Conservation (phyloP, 2,329 filamentous ascomycete genomes). For the Alternaria hordeiaustralica region DNA sequence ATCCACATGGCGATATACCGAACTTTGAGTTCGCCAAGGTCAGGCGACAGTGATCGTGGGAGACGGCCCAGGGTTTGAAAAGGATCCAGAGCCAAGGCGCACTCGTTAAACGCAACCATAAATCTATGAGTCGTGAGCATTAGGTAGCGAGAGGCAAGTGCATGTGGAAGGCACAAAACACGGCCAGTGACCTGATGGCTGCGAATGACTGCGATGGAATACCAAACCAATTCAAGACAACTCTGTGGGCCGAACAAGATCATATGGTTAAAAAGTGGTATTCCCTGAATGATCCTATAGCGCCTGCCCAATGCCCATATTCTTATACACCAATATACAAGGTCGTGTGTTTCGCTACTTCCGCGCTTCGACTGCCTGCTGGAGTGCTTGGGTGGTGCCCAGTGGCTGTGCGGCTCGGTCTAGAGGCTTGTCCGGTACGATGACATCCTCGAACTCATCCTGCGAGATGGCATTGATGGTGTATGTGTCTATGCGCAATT, state of each 20-base stretch:
- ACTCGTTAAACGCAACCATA: neutral
- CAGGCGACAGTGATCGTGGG: neutral
- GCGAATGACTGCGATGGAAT: neutral
- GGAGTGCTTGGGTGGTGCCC: constrained; percentile 38
- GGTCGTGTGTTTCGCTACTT: constrained; percentile 23
- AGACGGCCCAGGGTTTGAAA: neutral
- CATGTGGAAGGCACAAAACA: neutral
- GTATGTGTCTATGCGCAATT: constrained; percentile 62
- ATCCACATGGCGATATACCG: neutral
- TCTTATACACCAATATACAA: constrained; percentile 37
- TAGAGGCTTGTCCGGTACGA: constrained; percentile 77
- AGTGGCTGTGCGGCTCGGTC: constrained; percentile 49
- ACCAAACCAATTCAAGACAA: neutral
- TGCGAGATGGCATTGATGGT: constrained; percentile 88
- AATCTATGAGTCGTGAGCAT: neutral
- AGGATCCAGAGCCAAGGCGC: neutral
- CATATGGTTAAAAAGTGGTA: constrained; percentile 14
- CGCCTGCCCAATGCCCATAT: constrained; percentile 39
- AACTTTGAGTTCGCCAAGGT: neutral
- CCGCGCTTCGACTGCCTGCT: constrained; percentile 38
- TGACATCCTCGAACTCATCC: constrained; percentile 95
- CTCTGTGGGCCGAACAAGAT: neutral
- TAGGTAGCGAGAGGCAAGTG: too few relatives aligned
- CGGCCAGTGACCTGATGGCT: neutral
- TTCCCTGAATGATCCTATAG: constrained; percentile 26